Evolutionary conservation across 352 stramenopile species (phyloP).

Genomic region (Pythium rhizo-oryzae): DNA sequence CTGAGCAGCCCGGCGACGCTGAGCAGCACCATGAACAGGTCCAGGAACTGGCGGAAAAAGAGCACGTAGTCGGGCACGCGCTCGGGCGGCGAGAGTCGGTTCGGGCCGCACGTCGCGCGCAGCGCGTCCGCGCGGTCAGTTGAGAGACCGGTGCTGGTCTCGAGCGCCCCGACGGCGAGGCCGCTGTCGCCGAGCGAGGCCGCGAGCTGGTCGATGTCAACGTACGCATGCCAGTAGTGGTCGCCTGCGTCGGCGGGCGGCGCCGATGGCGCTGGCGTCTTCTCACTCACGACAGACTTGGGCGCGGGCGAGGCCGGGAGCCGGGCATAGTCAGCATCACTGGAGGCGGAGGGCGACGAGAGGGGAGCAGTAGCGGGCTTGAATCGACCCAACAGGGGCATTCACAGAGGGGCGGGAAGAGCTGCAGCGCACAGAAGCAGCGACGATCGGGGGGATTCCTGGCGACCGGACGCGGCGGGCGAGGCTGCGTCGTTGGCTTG

Average conservation of each 20-base stretch:
- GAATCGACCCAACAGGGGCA: slow-evolving; percentile 1
- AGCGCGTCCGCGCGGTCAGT: slow-evolving; percentile 20
- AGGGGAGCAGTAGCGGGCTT: no score
- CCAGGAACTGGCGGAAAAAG: slow-evolving; percentile 49
- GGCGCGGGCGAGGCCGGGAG: neutral
- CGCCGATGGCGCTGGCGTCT: neutral
- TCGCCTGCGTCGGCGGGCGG: neutral
- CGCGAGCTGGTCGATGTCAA: slow-evolving; percentile 32
- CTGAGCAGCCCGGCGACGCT: slow-evolving; percentile 36
- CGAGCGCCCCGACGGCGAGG: slow-evolving; percentile 31
- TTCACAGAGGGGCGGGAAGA: neutral
- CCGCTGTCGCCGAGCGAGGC: slow-evolving; percentile 23
- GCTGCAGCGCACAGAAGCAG: neutral
- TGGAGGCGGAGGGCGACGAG: neutral
- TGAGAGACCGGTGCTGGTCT: slow-evolving; percentile 35
- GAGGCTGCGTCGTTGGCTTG: no score
- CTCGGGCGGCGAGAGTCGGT: slow-evolving; percentile 41
- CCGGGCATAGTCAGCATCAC: slow-evolving; percentile 1
- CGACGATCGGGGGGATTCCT: slow-evolving; percentile 5
- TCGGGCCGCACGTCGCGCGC: slow-evolving; percentile 31
- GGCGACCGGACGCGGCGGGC: no score
- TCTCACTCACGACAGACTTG: neutral
- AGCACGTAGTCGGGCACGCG: slow-evolving; percentile 38
- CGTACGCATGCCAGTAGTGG: slow-evolving; percentile 43
- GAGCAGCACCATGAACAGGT: slow-evolving; percentile 52